A percentile compares a stretch with the other conserved stretches of the same genome.
Evolutionary conservation across 2,329 filamentous ascomycete genomes (phyloP).

Genomic region (Claviceps paspali): DNA sequence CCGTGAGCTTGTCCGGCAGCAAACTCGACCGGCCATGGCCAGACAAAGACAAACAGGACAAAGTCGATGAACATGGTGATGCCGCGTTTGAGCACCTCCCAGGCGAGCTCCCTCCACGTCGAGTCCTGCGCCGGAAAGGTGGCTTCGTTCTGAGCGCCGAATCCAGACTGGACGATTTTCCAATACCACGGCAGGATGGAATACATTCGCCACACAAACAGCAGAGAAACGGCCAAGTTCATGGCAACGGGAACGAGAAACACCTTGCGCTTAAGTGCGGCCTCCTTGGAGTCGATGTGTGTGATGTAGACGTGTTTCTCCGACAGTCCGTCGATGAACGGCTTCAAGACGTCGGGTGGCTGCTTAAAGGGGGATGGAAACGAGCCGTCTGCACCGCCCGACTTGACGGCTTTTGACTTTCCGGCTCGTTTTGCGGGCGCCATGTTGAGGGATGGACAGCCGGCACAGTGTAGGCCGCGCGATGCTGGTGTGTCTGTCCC

Average conservation of each 20-base stretch:
- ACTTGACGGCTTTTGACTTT: slow-evolving; percentile 16
- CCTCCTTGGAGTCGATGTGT: slow-evolving; percentile 61
- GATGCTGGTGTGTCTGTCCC: no score
- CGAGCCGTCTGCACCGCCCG: slow-evolving; percentile 14
- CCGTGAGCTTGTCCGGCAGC: slow-evolving; percentile 40
- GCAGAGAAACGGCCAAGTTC: slow-evolving; percentile 50
- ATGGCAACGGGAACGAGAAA: slow-evolving; percentile 66
- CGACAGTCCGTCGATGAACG: slow-evolving; percentile 52
- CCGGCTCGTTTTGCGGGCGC: slow-evolving; percentile 19
- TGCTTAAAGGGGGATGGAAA: slow-evolving; percentile 53
- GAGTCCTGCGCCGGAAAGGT: slow-evolving; percentile 45
- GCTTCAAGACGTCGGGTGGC: slow-evolving; percentile 44
- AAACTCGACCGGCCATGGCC: slow-evolving; percentile 62
- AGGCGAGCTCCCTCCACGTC: slow-evolving; percentile 39
- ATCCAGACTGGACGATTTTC: slow-evolving; percentile 43
- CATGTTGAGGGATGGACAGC: slow-evolving; percentile 9
- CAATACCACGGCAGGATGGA: slow-evolving; percentile 60
- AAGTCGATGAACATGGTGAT: slow-evolving; percentile 61
- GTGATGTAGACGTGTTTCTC: slow-evolving; percentile 64
- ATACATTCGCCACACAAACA: slow-evolving; percentile 55
- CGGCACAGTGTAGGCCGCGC: not conserved
- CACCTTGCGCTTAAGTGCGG: slow-evolving; percentile 62
- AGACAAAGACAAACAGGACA: slow-evolving; percentile 48
- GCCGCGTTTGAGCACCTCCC: slow-evolving; percentile 43
- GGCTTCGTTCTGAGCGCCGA: slow-evolving; percentile 51